A percentile compares a stretch with the other conserved stretches of the same genome.
These are phyloP conservation scores for Skeletonema potamos DNA, from an alignment of 108 stramenopile species.

Conservation along the genomic window DNA sequence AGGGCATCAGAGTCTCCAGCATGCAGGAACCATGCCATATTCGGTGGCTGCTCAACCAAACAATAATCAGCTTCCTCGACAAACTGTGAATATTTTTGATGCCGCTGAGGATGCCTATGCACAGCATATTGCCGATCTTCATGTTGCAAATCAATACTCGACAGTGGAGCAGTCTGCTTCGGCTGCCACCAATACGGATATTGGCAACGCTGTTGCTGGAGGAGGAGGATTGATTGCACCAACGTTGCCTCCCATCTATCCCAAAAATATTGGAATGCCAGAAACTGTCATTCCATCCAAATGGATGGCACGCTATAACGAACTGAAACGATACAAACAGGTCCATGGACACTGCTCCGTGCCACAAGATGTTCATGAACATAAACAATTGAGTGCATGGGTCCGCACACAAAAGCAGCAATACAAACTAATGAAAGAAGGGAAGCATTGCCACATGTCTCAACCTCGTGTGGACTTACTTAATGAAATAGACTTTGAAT, in stretches of 20 bases:
- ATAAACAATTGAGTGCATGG: slow-evolving; percentile 54
- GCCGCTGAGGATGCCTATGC: background rate
- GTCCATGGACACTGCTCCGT: slow-evolving; percentile 37
- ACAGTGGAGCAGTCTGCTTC: background rate
- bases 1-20: background rate
- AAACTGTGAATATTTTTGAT: background rate
- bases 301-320: slow-evolving; percentile 30
- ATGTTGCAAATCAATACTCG: background rate
- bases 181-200: background rate
- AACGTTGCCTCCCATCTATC: background rate
- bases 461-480: slow-evolving; percentile 50
- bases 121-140: background rate
- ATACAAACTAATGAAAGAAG: slow-evolving; percentile 49
- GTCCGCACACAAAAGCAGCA: slow-evolving; percentile 64
- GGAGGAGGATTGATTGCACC: background rate
- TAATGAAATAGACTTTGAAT: slow-evolving; percentile 54
- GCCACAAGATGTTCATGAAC: slow-evolving; percentile 33
- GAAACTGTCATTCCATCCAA: slow-evolving; percentile 32
- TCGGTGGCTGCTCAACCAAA: background rate
- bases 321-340: slow-evolving; percentile 32
- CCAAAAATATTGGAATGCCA: slow-evolving; percentile 18
- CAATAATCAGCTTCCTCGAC: background rate
- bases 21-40: background rate
- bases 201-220: background rate
- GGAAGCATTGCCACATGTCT: slow-evolving; percentile 56